phyloP scores from a whole-genome alignment of 192 early-diverging fungal species.

The Gonapodya sp. region DNA sequence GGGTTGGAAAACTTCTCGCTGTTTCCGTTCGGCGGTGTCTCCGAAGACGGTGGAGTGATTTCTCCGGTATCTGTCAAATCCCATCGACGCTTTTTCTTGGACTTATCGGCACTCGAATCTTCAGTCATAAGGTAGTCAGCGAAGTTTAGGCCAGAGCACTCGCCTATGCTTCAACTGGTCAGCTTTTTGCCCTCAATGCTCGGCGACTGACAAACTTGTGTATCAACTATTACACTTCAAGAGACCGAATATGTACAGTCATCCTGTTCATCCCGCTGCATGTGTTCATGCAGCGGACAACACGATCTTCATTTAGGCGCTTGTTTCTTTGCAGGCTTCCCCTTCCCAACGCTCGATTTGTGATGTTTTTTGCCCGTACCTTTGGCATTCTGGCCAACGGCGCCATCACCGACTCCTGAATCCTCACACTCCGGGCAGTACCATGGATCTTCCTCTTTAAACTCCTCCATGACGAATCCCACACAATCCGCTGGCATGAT shows the following conservation, averaged over 20 bases:
- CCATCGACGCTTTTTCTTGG: background rate
- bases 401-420: background rate
- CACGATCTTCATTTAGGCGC: background rate
- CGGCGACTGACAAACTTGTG: too few relatives aligned
- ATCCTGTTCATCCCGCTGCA: too few relatives aligned
- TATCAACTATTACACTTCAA: too few relatives aligned
- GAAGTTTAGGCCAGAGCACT: too few relatives aligned
- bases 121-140: background rate
- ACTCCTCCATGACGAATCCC: background rate
- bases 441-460: background rate
- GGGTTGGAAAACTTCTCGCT: background rate
- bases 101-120: background rate
- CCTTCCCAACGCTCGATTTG: background rate
- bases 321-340: background rate
- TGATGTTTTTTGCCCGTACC: background rate
- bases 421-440: constrained; percentile 1
- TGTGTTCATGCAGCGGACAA: too few relatives aligned
- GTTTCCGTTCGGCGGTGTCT: background rate
- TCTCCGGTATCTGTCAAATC: background rate
- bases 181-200: too few relatives aligned
- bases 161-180: too few relatives aligned
- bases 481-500: background rate
- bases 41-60: background rate
- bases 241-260: too few relatives aligned
- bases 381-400: background rate